Conservation (phyloP, 345 rosid species). For the Punica granatum region DNA sequence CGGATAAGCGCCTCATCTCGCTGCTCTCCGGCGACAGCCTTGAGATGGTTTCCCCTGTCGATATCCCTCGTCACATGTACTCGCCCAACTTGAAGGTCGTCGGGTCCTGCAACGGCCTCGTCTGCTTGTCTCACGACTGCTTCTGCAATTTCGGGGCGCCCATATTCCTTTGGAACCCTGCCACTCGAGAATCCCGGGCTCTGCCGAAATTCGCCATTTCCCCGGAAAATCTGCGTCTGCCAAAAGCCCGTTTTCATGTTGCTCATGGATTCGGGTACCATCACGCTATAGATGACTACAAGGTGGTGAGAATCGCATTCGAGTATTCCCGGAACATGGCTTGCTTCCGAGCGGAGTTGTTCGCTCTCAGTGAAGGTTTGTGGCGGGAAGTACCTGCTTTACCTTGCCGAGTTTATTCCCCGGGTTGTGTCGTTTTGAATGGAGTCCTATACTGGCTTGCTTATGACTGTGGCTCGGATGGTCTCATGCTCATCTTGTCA, state of each 20-base stretch:
- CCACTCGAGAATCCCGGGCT: not conserved
- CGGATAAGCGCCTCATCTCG: too few relatives aligned
- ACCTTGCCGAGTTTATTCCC: not conserved
- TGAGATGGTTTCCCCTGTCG: not conserved
- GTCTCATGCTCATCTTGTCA: not conserved
- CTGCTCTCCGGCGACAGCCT: not conserved
- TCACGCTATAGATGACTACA: slow-evolving; percentile 1
- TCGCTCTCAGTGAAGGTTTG: not conserved
- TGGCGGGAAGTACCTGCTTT: not conserved
- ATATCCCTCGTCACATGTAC: not conserved
- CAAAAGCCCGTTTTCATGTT: not conserved
- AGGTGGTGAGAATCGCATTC: not conserved
- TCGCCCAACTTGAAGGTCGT: not conserved
- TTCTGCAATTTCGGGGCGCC: not conserved
- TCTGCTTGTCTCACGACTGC: not conserved
- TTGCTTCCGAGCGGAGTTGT: not conserved
- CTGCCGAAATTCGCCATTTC: not conserved
- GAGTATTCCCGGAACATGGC: not conserved
- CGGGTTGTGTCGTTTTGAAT: not conserved
- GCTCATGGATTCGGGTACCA: slow-evolving; percentile 4
- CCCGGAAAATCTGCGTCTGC: not conserved
- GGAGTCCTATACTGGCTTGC: not conserved
- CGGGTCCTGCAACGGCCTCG: slow-evolving; percentile 11
- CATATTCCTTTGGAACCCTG: slow-evolving; percentile 3
- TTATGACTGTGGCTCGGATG: not conserved